Conservation (phyloP, 176 grass and related monocot species). For the Bonia amplexicaulis region DNA sequence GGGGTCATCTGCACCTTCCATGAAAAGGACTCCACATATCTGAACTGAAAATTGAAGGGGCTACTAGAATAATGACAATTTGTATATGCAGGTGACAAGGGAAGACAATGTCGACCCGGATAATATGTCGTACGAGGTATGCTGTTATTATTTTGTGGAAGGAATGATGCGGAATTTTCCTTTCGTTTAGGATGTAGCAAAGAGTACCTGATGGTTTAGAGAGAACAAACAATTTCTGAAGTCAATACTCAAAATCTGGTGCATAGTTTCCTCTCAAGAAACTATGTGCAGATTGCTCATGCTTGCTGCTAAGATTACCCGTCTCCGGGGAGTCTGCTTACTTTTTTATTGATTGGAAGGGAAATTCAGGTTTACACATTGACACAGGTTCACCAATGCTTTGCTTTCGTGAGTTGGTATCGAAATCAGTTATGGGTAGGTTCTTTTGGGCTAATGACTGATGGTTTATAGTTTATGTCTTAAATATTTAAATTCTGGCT, state of each 20-base stretch:
- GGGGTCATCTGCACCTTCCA: not conserved
- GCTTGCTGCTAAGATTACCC: not conserved
- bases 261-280: not conserved
- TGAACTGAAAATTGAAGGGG: not conserved
- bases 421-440: not conserved
- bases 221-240: not conserved
- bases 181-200: not conserved
- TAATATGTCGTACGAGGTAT: slow-evolving; percentile 89
- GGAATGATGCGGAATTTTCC: not conserved
- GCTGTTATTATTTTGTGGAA: not conserved
- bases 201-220: not conserved
- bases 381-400: not conserved
- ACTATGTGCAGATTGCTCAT: not conserved
- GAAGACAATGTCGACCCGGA: slow-evolving; percentile 69
- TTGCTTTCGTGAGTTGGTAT: not conserved
- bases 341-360: not conserved
- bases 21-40: not conserved
- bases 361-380: not conserved
- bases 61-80: not conserved
- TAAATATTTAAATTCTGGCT: no score
- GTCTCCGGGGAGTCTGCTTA: not conserved
- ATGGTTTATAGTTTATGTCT: no score
- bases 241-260: not conserved
- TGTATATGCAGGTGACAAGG: slow-evolving; percentile 31
- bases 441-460: no score